These are phyloP conservation scores for Blattamonas nauphoetae DNA, from an alignment of 78 protist genomes.

Conservation along the genomic window DNA sequence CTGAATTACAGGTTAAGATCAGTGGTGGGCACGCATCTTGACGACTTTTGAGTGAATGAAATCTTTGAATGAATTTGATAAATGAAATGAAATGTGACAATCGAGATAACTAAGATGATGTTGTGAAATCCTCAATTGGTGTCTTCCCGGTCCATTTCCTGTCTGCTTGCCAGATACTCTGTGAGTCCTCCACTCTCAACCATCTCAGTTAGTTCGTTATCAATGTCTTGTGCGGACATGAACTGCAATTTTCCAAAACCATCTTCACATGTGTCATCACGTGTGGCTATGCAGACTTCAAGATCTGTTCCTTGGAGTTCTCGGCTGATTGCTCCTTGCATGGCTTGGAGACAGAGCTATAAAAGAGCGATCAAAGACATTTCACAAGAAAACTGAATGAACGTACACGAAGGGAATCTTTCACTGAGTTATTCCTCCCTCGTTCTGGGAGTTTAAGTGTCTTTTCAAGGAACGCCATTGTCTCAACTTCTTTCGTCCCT, in stretches of 20 bases:
- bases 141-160: neutral
- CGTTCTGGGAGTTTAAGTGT: neutral
- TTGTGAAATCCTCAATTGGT: neutral
- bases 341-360: neutral
- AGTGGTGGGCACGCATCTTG: neutral
- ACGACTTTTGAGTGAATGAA: neutral
- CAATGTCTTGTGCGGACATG: neutral
- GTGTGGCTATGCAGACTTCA: neutral
- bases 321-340: neutral
- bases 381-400: neutral
- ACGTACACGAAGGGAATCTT: neutral
- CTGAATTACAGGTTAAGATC: too few species aligned
- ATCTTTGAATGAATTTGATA: neutral
- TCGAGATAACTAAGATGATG: neutral
- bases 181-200: neutral
- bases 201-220: neutral
- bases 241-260: neutral
- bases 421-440: neutral
- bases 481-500: neutral
- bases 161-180: neutral
- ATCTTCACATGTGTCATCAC: neutral
- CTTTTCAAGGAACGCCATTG: neutral
- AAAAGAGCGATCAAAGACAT: neutral
- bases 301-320: slow-evolving; percentile 3
- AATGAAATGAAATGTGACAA: neutral